phyloP scores from a whole-genome alignment of 2,329 filamentous ascomycete genomes.

The Diplodia intermedia region DNA sequence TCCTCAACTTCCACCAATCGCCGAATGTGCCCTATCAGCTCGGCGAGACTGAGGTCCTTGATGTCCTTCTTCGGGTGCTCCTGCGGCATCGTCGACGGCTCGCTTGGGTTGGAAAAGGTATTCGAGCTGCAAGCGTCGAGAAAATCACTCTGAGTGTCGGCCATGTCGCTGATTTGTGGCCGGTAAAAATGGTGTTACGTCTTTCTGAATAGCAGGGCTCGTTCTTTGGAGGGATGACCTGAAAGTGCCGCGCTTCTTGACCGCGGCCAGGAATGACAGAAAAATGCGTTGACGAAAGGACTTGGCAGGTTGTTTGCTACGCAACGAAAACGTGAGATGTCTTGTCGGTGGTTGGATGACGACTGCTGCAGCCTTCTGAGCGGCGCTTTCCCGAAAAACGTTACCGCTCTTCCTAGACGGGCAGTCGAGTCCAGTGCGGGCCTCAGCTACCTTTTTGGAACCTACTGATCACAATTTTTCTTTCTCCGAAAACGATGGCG shows the following conservation, averaged over 20 bases:
- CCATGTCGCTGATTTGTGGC: not conserved
- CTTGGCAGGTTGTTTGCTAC: too few species aligned
- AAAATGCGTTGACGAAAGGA: not conserved
- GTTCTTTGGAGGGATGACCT: too few species aligned
- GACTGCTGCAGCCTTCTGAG: not conserved
- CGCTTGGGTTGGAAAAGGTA: not conserved
- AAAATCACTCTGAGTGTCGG: not conserved
- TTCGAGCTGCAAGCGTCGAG: too few species aligned
- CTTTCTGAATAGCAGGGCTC: too few species aligned
- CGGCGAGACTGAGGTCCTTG: not conserved
- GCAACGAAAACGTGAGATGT: too few species aligned
- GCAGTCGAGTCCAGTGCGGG: too few species aligned
- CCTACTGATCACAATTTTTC: not conserved
- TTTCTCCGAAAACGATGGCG: not conserved
- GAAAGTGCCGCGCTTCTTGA: not conserved
- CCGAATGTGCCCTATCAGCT: not conserved
- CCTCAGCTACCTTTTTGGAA: too few species aligned
- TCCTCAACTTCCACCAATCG: not conserved
- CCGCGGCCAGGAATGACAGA: not conserved
- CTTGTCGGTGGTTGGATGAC: too few species aligned
- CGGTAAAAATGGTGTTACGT: too few species aligned
- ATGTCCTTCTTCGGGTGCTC: not conserved
- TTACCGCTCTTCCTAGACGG: too few species aligned
- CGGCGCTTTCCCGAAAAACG: not conserved
- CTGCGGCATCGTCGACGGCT: not conserved